Conservation (phyloP, 1,284 basidiomycete genomes). For the Sanghuangporus sanghuang region DNA sequence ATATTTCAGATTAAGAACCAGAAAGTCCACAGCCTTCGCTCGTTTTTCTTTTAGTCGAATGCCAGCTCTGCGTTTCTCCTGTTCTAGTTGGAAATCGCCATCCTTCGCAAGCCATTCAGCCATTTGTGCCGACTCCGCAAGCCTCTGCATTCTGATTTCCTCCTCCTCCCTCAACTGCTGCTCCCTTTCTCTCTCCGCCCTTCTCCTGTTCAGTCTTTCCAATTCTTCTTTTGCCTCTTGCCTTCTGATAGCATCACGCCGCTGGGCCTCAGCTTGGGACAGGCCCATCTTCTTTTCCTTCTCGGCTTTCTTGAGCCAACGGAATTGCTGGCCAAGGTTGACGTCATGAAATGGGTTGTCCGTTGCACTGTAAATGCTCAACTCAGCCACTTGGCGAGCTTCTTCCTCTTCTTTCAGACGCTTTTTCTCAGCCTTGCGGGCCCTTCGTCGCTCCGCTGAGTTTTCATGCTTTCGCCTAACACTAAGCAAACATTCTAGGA, state of each 20-base stretch:
- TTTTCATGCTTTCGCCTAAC: slow-evolving; percentile 73
- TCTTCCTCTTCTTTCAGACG: slow-evolving; percentile 82
- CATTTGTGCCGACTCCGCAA: slow-evolving; percentile 95
- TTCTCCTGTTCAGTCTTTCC: slow-evolving; percentile 83
- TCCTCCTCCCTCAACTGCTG: slow-evolving; percentile 88
- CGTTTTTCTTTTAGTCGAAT: slow-evolving; percentile 95
- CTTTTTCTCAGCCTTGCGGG: slow-evolving; percentile 78
- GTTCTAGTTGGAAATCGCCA: slow-evolving; percentile 95
- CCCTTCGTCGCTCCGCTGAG: slow-evolving; percentile 63
- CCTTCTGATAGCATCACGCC: slow-evolving; percentile 74
- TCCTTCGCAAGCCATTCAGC: slow-evolving; percentile 97
- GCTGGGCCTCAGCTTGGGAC: slow-evolving; percentile 73
- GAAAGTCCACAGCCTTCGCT: slow-evolving; percentile 92
- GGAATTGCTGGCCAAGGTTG: slow-evolving; percentile 91
- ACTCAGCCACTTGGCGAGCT: slow-evolving; percentile 79
- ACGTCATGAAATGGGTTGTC: slow-evolving; percentile 98
- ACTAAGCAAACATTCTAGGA: slow-evolving; percentile 12
- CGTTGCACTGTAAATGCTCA: slow-evolving; percentile 89
- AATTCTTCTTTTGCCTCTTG: slow-evolving; percentile 95
- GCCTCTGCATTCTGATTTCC: slow-evolving; percentile 78
- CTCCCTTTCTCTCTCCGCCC: slow-evolving; percentile 91
- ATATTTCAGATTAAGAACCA: slow-evolving; percentile 90
- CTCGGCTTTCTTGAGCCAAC: slow-evolving; percentile 98
- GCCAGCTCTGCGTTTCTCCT: slow-evolving; percentile 85
- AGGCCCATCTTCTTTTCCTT: slow-evolving; percentile 91